Conservation (phyloP, 2,329 filamentous ascomycete species). For the Mycosphaerella sp. region DNA sequence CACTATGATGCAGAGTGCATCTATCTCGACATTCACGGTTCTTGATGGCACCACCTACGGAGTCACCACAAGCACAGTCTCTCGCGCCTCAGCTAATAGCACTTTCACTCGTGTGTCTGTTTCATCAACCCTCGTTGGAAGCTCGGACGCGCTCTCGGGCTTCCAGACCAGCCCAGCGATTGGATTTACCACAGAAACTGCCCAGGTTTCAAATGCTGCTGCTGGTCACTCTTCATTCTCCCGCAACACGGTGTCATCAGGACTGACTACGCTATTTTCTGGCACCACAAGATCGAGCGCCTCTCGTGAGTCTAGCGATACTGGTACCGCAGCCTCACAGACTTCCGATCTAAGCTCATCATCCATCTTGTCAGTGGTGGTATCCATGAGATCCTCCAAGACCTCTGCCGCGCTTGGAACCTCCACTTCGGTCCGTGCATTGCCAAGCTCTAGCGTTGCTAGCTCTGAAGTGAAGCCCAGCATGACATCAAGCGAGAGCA, state of each 20-base stretch:
- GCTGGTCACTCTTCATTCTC: background rate
- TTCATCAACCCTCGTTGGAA: background rate
- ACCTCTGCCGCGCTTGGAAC: too few relatives aligned
- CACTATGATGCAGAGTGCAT: conserved; percentile 2
- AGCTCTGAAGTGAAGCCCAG: too few relatives aligned
- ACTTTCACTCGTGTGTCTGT: background rate
- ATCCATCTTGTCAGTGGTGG: background rate
- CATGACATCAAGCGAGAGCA: background rate
- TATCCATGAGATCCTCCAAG: too few relatives aligned
- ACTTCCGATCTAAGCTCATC: background rate
- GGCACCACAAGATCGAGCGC: background rate
- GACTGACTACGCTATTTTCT: background rate
- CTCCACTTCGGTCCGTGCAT: too few relatives aligned
- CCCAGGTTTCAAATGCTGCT: background rate
- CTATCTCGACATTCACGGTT: conserved; percentile 7
- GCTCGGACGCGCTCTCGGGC: background rate
- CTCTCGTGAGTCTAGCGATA: background rate
- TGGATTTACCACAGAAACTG: background rate
- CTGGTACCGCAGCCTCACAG: background rate
- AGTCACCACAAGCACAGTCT: background rate
- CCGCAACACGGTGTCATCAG: background rate
- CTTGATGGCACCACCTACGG: conserved; percentile 9
- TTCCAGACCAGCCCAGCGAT: background rate
- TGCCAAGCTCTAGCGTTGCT: too few relatives aligned
- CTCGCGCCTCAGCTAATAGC: conserved; percentile 3